These are phyloP conservation scores for Perilla frutescens DNA, from an alignment of 257 asterid species.

Conservation along the genomic window DNA sequence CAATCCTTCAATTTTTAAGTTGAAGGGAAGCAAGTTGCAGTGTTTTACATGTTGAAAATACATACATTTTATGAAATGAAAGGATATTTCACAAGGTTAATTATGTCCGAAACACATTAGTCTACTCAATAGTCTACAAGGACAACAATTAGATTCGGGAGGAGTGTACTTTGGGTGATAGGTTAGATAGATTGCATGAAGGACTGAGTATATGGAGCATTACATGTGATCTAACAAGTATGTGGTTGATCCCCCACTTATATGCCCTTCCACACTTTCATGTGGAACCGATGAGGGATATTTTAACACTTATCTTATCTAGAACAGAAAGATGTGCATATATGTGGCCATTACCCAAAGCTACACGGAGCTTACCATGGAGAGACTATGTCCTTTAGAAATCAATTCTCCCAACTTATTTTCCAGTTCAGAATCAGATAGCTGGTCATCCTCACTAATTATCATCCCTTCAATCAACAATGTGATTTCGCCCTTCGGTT, in stretches of 20 bases:
- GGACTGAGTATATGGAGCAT: no score
- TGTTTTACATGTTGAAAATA: constrained; percentile 3
- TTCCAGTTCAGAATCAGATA: constrained; percentile 78
- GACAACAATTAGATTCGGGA: background rate
- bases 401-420: constrained; percentile 70
- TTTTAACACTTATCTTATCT: background rate
- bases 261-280: no score
- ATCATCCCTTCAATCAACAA: constrained; percentile 76
- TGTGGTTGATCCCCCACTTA: no score
- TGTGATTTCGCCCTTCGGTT: constrained; percentile 94
- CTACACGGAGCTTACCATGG: constrained; percentile 56
- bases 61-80: no score
- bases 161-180: no score
- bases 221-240: no score
- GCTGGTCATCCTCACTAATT: constrained; percentile 50
- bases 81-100: background rate
- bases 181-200: no score
- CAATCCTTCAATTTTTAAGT: background rate
- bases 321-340: constrained; percentile 16
- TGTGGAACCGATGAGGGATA: no score
- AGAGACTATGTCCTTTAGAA: constrained; percentile 79
- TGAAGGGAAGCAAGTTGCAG: background rate
- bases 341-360: background rate
- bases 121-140: background rate
- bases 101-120: background rate